A percentile compares a stretch with the other conserved stretches of the same genome.
These are phyloP conservation scores for Thinopyrum elongatum DNA, from an alignment of 176 grass and related monocot species.

Conservation along the genomic window DNA sequence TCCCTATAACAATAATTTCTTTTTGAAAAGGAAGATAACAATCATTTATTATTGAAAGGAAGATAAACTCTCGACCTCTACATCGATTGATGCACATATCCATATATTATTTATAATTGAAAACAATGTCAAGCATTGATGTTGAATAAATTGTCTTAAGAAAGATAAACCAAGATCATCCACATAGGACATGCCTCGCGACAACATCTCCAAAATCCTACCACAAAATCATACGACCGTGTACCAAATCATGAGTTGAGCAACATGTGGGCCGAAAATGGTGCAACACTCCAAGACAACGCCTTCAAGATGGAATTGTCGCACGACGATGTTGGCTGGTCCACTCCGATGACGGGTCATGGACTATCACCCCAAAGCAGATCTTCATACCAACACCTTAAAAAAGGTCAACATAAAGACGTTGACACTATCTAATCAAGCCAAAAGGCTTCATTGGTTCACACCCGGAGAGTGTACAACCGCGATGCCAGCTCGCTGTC, in stretches of 20 bases:
- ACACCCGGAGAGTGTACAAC: too few species aligned
- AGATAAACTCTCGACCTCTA: background rate
- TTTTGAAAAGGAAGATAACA: background rate
- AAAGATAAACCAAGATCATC: background rate
- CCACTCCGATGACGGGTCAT: background rate
- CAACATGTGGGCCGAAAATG: background rate
- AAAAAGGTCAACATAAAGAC: too few species aligned
- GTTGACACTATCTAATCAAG: too few species aligned
- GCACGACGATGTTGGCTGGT: background rate
- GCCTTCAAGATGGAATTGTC: background rate
- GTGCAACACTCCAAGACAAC: background rate
- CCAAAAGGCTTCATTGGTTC: too few species aligned
- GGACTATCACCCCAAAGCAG: too few species aligned
- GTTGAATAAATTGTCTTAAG: background rate
- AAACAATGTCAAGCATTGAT: too few species aligned
- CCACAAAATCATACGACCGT: background rate
- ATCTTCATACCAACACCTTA: too few species aligned
- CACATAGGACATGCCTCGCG: background rate
- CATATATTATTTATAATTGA: background rate
- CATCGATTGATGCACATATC: background rate
- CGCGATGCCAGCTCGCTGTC: too few species aligned
- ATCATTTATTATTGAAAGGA: background rate
- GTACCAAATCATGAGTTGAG: background rate
- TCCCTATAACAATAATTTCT: background rate
- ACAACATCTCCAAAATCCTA: background rate